Evolutionary conservation across 1,284 basidiomycete species (phyloP), one percentile per base, ranked within the genome.

Genomic region (Rhodotorula sp.): DNA sequence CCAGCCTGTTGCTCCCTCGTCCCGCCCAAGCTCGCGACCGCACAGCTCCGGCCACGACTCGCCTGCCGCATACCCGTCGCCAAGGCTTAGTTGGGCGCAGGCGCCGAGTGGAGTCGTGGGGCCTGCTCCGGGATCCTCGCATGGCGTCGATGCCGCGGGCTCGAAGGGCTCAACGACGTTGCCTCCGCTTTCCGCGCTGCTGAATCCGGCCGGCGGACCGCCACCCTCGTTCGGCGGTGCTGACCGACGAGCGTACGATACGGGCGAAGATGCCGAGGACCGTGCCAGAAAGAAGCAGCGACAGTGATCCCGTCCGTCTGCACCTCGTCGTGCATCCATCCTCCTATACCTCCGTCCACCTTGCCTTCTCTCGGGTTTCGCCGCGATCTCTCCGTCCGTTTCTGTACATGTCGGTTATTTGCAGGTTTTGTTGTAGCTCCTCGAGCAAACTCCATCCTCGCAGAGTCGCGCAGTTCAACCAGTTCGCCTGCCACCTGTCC

Each of bases 101-200:
- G 21, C 4, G 48, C 27, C 21, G 60, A 25, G 16, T 8, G 60
- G 13, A 13, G 25, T 12, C 4, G 21, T 23, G 48, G 23, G 0
- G 10, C 19, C 21, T 34, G 34, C 13, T 17, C 56, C 14, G 21
- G 42, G 16, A 45, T 2, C n/a, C 44, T 13, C 9, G n/a, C 16
- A 19, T 25, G 44, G 27, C 34, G 45, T 17, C 4, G 23, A 53
- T 13, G 50, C 12, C 23, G 17, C n/a, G 23, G 41, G 12, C 7
- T 16, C 4, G 17, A 21, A 19, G 50, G 19, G 17, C 13, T 34
- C 48, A 4, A 68, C 63, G 21, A 55, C 62, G 14, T 54, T 72
- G 4, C 70, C 70, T n/a, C 67, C 70, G 12, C 44, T 72, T 21
- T 68, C 66, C 9, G 65, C 70, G 41, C 55, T 72, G 7, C 64